Evolutionary conservation across 495 filamentous ascomycete genomes (phyloP).

Genomic region (Sordaria brevicollis): DNA sequence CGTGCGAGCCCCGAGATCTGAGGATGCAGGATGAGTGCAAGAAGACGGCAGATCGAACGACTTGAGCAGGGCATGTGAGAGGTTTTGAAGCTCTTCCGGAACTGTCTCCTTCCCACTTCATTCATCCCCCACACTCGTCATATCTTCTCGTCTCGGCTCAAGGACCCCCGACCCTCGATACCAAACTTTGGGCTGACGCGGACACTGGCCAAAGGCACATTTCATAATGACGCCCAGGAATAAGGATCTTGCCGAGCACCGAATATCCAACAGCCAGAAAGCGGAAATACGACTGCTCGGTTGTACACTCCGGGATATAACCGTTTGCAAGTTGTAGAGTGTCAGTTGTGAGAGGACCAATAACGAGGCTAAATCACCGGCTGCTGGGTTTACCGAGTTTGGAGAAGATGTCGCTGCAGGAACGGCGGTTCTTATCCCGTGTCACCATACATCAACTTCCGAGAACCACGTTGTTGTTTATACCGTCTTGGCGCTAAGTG

Average conservation of each 20-base stretch:
- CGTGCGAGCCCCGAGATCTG: background rate
- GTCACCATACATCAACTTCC: background rate
- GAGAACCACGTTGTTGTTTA: conserved; percentile 2
- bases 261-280: background rate
- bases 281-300: background rate
- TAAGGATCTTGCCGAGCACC: background rate
- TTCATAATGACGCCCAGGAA: background rate
- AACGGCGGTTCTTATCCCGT: conserved; percentile 13
- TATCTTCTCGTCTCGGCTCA: background rate
- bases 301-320: background rate
- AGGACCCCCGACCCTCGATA: background rate
- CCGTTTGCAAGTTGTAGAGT: background rate
- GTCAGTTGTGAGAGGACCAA: background rate
- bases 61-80: background rate
- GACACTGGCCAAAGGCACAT: background rate
- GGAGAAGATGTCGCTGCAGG: conserved; percentile 8
- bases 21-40: background rate
- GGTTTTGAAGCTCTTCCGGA: background rate
- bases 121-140: background rate
- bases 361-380: conserved; percentile 24
- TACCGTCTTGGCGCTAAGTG: conserved; percentile 16
- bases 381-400: conserved; percentile 22
- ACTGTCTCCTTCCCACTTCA: background rate
- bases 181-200: background rate
- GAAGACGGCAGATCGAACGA: background rate